A percentile compares a stretch with the other conserved stretches of the same genome.
Conservation (phyloP, 352 stramenopile genomes). For the Phytophthora sansomeana region DNA sequence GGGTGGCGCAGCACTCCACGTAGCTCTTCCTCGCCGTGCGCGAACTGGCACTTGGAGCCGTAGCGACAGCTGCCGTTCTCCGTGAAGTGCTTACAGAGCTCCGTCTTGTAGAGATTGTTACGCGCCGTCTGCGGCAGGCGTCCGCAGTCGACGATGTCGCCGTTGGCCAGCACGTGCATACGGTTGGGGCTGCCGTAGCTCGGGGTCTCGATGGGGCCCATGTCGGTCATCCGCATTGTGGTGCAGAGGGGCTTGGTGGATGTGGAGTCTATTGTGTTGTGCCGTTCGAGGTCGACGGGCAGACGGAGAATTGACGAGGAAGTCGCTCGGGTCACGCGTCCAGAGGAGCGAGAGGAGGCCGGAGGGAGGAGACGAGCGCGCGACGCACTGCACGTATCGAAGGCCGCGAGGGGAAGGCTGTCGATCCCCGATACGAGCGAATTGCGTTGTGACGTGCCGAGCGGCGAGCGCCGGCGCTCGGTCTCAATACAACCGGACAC, state of each 20-base stretch:
- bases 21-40: slow-evolving; percentile 87
- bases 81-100: slow-evolving; percentile 91
- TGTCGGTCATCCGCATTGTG: slow-evolving; percentile 42
- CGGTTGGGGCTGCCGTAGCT: slow-evolving; percentile 58
- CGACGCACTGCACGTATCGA: slow-evolving; percentile 23
- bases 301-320: slow-evolving; percentile 1
- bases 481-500: slow-evolving; percentile 34
- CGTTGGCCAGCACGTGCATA: slow-evolving; percentile 87
- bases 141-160: slow-evolving; percentile 86
- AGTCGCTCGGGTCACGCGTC: slow-evolving; percentile 22
- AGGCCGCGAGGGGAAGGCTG: slow-evolving; percentile 13
- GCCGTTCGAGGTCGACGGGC: not conserved
- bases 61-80: slow-evolving; percentile 90
- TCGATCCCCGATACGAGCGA: slow-evolving; percentile 33
- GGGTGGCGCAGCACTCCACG: slow-evolving; percentile 88
- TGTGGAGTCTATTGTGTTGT: slow-evolving; percentile 28
- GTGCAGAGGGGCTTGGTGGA: slow-evolving; percentile 12
- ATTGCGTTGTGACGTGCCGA: slow-evolving; percentile 46
- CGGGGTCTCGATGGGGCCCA: slow-evolving; percentile 38
- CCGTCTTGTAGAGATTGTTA: slow-evolving; percentile 93
- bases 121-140: slow-evolving; percentile 77
- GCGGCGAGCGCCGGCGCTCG: not conserved
- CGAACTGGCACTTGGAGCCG: slow-evolving; percentile 91
- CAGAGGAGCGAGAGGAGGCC: slow-evolving; percentile 28
- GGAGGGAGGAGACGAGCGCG: not conserved